Conservation (phyloP, 768 basidiomycete species). For the Pilatotrama ljubarskyi region DNA sequence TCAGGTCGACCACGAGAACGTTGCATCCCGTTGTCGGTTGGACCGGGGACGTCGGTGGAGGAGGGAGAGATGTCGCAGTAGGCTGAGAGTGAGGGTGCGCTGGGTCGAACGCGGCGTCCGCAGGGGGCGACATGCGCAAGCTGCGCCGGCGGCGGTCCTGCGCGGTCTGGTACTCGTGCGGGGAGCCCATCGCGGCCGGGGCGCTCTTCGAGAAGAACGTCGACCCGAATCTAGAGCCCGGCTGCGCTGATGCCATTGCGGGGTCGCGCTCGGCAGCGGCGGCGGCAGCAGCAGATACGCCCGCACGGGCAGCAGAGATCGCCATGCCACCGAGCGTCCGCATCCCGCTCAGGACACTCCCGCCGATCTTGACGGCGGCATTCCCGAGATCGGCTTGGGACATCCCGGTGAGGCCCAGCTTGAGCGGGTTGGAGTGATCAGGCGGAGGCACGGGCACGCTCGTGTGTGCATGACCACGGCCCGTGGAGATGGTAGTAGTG, state of each 20-base stretch:
- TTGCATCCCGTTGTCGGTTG: constrained; percentile 32
- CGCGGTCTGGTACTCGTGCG: constrained; percentile 23
- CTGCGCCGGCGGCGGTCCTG: constrained; percentile 13
- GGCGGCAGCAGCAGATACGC: constrained; percentile 24
- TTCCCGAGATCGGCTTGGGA: constrained; percentile 52
- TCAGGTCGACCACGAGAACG: constrained; percentile 60
- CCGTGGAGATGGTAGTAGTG: constrained; percentile 5
- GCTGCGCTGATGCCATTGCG: neutral
- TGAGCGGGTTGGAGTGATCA: constrained; percentile 22
- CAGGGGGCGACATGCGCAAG: constrained; percentile 6
- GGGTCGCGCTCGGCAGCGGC: constrained; percentile 21
- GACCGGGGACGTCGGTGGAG: constrained; percentile 4
- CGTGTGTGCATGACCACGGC: constrained; percentile 18
- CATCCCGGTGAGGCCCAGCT: constrained; percentile 31
- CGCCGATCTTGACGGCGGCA: constrained; percentile 60
- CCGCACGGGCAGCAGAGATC: constrained; percentile 44
- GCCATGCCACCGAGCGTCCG: constrained; percentile 64
- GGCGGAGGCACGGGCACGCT: constrained; percentile 7
- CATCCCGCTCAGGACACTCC: constrained; percentile 63
- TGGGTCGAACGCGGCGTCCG: neutral
- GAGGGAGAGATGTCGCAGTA: constrained; percentile 25
- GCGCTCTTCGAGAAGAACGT: constrained; percentile 65
- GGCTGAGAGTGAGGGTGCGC: neutral
- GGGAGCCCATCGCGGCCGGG: constrained; percentile 42
- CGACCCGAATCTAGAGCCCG: neutral